These are phyloP conservation scores for Ustilago bromivora DNA, from an alignment of 1,284 basidiomycete genomes.

Conservation along the genomic window DNA sequence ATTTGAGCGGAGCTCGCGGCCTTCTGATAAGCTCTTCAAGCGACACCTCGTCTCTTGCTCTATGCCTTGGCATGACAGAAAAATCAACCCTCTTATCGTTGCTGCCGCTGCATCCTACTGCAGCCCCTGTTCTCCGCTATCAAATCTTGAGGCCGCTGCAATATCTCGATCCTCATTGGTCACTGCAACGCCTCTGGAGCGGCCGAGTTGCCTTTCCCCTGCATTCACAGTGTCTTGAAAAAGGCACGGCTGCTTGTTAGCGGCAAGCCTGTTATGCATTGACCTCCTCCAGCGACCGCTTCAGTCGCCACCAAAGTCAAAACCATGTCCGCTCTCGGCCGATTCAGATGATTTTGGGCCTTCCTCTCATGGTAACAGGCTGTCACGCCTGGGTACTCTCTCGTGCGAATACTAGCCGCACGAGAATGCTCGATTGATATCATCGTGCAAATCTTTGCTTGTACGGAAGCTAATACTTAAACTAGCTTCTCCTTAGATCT, in stretches of 20 bases:
- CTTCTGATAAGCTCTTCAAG: not conserved
- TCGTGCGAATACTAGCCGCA: too few relatives aligned
- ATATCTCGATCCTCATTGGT: conserved; percentile 6
- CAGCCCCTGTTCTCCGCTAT: not conserved
- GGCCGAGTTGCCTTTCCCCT: conserved; percentile 17
- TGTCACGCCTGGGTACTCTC: too few relatives aligned
- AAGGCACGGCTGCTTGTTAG: not conserved
- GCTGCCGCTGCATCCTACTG: not conserved
- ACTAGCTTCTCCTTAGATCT: too few relatives aligned
- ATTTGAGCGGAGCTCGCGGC: conserved; percentile 2
- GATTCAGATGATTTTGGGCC: not conserved
- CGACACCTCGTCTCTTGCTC: not conserved
- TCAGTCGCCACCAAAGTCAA: not conserved
- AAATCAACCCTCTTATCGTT: conserved; percentile 3
- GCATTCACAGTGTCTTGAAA: not conserved
- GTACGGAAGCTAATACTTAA: too few relatives aligned
- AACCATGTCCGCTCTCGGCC: not conserved
- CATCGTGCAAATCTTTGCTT: too few relatives aligned
- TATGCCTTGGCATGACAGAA: not conserved
- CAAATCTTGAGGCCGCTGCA: not conserved
- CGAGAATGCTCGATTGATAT: too few relatives aligned
- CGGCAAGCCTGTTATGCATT: not conserved
- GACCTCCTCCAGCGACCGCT: not conserved
- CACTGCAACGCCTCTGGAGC: not conserved
- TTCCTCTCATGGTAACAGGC: not conserved